Base-by-base conservation (phyloP, 2,329 filamentous ascomycete species). In the Penicillium sp. region DNA sequence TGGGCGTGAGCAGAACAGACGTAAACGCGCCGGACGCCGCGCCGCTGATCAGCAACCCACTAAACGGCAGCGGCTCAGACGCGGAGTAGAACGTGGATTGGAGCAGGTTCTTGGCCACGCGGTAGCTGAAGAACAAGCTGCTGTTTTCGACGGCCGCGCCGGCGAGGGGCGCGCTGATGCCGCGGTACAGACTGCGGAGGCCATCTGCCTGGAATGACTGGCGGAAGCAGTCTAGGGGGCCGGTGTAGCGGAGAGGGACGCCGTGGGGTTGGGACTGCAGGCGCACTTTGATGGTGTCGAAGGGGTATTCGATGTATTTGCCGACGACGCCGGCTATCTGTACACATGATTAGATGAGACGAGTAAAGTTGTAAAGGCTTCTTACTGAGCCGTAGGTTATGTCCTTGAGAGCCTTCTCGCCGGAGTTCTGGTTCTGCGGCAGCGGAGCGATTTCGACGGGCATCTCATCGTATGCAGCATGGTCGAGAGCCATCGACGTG, bases 221-320 rank as follows among this genome's bases (percentile, higher is more conserved):
- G 65, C 85, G 83, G 75, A 99, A 96, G 76, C 94, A 97, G 76
- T 99, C 94, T 61, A 97, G 67, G 0, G 94, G 93, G 0, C 94
- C 94, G 5, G 78, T 85, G 73, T 97, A 97, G 59, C 83, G 86
- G 20, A 92, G 83, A 16, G 91, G 91, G 2, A 91, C 80, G 65
- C 88, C 84, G 71, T 93, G 88, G 33, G 91, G 90, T 72, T 97
- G 93, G n/a, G 93, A 94, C 72, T 99, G 94, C 11, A 99, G 83
- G 42, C 94, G 89, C 59, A 99, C 94, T 77, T 99, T 99, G 72
- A 99, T 87, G 0, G 94, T 99, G 75, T 99, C 94, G 75, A 99
- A 99, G 23, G 94, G 94, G 71, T 97, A 99, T 73, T 99, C 94
- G 69, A 99, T 93, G 72, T 93, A 90, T 78, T 97, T 99, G 61